These are phyloP conservation scores for Populus hybrid DNA, from an alignment of 441 rosid genomes.

Conservation along the genomic window DNA sequence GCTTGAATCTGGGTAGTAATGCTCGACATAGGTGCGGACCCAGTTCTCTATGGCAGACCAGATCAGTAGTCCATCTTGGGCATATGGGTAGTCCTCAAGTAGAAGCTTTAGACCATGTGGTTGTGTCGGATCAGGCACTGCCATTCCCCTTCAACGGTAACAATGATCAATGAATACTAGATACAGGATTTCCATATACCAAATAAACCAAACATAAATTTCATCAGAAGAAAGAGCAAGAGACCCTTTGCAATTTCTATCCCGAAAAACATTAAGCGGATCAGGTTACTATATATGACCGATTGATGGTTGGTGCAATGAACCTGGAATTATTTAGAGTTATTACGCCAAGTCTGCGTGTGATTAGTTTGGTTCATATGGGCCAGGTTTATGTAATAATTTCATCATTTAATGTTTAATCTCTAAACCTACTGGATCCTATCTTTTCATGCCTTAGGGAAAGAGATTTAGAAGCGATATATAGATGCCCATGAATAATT, in stretches of 20 bases:
- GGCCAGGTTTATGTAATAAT: too few species aligned
- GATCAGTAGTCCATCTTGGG: conserved; percentile 71
- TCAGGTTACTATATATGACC: not conserved
- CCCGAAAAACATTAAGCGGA: not conserved
- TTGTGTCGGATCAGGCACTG: conserved; percentile 75
- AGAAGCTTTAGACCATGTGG: conserved; percentile 83
- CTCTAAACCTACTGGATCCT: not conserved
- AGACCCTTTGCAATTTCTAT: not conserved
- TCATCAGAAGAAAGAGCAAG: not conserved
- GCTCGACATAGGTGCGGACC: conserved; percentile 78
- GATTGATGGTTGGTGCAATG: too few species aligned
- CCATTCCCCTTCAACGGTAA: conserved; percentile 69
- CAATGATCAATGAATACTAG: conserved; percentile 12
- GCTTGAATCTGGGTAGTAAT: conserved; percentile 59
- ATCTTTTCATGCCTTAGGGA: not conserved
- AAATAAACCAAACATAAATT: conserved; percentile 10
- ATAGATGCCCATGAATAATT: not conserved
- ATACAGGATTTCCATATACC: not conserved
- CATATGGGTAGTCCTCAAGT: too few species aligned
- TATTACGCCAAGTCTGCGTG: not conserved
- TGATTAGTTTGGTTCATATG: too few species aligned
- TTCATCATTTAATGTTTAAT: too few species aligned
- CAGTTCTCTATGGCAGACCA: conserved; percentile 85
- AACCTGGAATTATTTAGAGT: too few species aligned
- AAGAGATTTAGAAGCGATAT: too few species aligned